Evolutionary conservation across 306 rosid genomes (phyloP), one percentile per base, ranked within the genome.

Genomic region (Malus sylvestris): DNA sequence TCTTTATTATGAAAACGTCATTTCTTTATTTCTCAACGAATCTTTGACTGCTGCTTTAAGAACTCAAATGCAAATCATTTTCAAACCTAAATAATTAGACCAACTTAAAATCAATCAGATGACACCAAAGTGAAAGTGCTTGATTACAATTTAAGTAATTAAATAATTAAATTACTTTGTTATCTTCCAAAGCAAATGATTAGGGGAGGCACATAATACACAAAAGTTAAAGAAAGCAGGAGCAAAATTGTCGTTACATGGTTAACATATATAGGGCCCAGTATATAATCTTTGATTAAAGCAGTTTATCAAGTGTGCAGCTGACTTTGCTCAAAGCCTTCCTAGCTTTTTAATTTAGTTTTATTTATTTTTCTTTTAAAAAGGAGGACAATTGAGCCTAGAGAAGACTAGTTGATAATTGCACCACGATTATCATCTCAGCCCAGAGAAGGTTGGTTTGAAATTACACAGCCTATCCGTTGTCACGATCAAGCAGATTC

Each of bases 21-120:
- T 30, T 30, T 30, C 33, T 30, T 84, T 46, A 66, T 29, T 13
- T 80, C 19, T 18, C 73, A 73, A 32, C 57, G 82, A 58, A 83
- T 77, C 86, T 85, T 79, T 77, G 90, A 83, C 85, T 29, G 45
- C 71, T 77, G 49, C 79, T 75, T 85, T 70, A 40, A 78, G 65
- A 45, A 53, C 76, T 71, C 63, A 68, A 44, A 15, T 46, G 16
- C 53, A 14, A 14, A 46, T 46, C 53, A 15, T 46, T 2, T 14
- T 46, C 19, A 46, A 46, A 46, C 53, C 19, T 46, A 2, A 14
- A 46, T 46, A 13, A 46, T 49, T 49, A 15, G 53, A 49, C 53
- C 53, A 49, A 49, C 53, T 49, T 49, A 49, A 49, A 49, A 49
- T 49, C 53, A 49, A 49, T 49, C 16, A 14, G 53, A 14, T 49